phyloP scores from a whole-genome alignment of 345 rosid species.

The Pugionium dolabratum region DNA sequence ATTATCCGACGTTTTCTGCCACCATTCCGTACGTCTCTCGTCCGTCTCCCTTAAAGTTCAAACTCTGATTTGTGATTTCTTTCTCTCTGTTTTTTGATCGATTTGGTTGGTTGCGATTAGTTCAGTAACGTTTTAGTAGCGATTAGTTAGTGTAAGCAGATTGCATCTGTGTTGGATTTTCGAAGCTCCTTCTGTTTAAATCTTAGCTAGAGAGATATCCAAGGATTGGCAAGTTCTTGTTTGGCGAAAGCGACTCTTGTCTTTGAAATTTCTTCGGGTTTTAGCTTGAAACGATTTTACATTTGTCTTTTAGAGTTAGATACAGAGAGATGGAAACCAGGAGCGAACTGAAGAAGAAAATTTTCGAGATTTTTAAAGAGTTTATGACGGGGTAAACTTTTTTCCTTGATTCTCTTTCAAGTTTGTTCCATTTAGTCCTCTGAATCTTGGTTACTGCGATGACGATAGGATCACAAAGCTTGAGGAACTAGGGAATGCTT shows the following conservation, averaged over 20 bases:
- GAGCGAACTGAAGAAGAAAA: slow-evolving; percentile 39
- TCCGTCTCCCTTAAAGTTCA: not conserved
- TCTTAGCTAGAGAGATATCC: too few relatives aligned
- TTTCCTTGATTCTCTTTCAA: slow-evolving; percentile 4
- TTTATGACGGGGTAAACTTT: slow-evolving; percentile 54
- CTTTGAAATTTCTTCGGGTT: not conserved
- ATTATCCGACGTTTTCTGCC: too few relatives aligned
- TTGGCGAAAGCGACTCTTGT: not conserved
- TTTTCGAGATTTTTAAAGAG: slow-evolving; percentile 46
- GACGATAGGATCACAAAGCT: slow-evolving; percentile 54
- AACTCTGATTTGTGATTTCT: slow-evolving; percentile 2
- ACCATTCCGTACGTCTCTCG: not conserved
- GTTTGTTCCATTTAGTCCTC: not conserved
- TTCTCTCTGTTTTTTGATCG: not conserved
- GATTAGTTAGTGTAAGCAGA: not conserved
- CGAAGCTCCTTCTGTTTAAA: too few relatives aligned
- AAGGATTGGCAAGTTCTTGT: not conserved
- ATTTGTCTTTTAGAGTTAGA: slow-evolving; percentile 30
- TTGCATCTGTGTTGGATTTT: too few relatives aligned
- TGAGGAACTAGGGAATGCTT: slow-evolving; percentile 56
- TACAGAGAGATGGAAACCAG: slow-evolving; percentile 33
- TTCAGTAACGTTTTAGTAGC: not conserved
- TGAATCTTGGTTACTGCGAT: not conserved
- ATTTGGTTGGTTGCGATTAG: not conserved
- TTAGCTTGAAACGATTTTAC: slow-evolving; percentile 12